Evolutionary conservation across 2,329 filamentous ascomycete species (phyloP), one percentile per base, ranked within the genome.

Genomic region (Fusarium paranaense): DNA sequence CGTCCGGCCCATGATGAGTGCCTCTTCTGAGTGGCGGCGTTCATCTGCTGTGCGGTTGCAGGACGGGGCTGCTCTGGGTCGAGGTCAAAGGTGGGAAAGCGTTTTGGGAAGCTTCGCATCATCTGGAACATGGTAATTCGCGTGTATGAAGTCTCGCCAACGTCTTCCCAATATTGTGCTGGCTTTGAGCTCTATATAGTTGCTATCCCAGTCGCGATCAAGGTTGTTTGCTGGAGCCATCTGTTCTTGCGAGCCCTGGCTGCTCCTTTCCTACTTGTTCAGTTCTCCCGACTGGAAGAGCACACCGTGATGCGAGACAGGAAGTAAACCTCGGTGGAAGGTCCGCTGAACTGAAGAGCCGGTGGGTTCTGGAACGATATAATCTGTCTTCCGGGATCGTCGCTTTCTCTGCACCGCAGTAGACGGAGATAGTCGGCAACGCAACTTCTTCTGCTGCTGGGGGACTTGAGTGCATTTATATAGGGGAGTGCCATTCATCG

Each of bases 81-180:
- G 22, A 47, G 4, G 2, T 47, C 16, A 22, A 47, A 25, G 14
- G 14, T 27, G 22, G 22, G n/a, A 42, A 42, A 20, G 38, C 11
- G 11, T 20, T 20, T 22, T 14, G n/a, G 38, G 6, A 47, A 40
- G 14, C 2, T 27, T 25, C 22, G 9, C 22, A 16, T 47, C 7
- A 47, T 27, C 22, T 10, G 22, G 22, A 47, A 47, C 14, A 16
- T 5, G 40, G 11, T 22, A 42, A 0, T 20, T 20, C 0, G n/a
- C n/a, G 1, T 14, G 40, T 2, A 1, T 22, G 11, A 42, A 42
- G 6, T 42, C 6, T 14, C 33, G 7, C 6, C 0, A 14, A 35
- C 13, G 2, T 10, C 18, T 38, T 3, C 5, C 18, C 5, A 10
- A n/a, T n/a, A 9, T 18, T n/a, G 2, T 5, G 4, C 9, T 2